A percentile compares a stretch with the other conserved stretches of the same genome.
Conservation (phyloP, 2,329 filamentous ascomycete genomes). For the Xylaria multiplex region DNA sequence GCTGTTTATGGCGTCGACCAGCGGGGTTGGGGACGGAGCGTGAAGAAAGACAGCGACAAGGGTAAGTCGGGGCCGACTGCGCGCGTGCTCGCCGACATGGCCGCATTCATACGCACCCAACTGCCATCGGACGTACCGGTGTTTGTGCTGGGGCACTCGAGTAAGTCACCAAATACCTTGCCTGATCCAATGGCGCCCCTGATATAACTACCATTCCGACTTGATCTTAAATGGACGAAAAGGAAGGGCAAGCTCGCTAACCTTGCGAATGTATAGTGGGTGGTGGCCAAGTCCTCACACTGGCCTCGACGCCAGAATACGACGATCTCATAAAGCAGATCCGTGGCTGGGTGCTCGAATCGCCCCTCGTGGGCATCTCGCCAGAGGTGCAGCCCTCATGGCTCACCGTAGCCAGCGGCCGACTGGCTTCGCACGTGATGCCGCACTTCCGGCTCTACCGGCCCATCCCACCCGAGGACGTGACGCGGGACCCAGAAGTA, state of each 20-base stretch:
- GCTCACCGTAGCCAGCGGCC: constrained; percentile 72
- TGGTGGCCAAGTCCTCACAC: constrained; percentile 77
- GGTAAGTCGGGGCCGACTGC: constrained; percentile 80
- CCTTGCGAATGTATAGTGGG: constrained; percentile 64
- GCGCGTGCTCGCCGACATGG: constrained; percentile 80
- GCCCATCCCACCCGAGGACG: constrained; percentile 68
- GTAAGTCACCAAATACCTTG: constrained; percentile 18
- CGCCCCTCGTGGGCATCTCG: constrained; percentile 81
- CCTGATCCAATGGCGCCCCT: not conserved
- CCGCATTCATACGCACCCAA: constrained; percentile 75
- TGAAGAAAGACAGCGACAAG: constrained; percentile 66
- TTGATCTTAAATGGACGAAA: not conserved
- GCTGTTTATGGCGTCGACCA: constrained; percentile 84
- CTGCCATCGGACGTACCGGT: constrained; percentile 63
- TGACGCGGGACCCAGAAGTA: constrained; percentile 75
- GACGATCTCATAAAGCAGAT: constrained; percentile 67
- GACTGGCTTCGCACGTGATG: constrained; percentile 73
- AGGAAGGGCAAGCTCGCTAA: constrained; percentile 2
- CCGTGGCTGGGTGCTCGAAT: constrained; percentile 78
- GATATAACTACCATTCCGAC: not conserved
- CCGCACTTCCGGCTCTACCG: constrained; percentile 75
- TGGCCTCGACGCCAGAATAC: constrained; percentile 63
- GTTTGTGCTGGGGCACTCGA: constrained; percentile 90
- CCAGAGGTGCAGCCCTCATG: constrained; percentile 70
- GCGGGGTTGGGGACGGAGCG: constrained; percentile 85